A percentile compares a stretch with the other conserved stretches of the same genome.
Evolutionary conservation across 345 rosid genomes (phyloP).

Genomic region (Lepidium sativum): DNA sequence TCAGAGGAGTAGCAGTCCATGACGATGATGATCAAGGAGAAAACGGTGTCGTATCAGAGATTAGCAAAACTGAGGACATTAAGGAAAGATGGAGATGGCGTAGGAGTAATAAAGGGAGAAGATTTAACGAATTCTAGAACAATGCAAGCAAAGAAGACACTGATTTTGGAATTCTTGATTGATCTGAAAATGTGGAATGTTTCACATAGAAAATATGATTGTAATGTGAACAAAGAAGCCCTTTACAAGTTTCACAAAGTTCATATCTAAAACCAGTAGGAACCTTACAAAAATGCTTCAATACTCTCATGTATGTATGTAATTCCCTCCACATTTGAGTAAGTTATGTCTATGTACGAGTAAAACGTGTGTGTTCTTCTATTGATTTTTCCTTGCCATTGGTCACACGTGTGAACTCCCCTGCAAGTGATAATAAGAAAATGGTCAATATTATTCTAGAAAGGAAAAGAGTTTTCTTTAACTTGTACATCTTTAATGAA

Average conservation of each 20-base stretch:
- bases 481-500: constrained; percentile 4
- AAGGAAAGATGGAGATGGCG: constrained; percentile 20
- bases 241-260: constrained; percentile 6
- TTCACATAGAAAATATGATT: neutral
- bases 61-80: constrained; percentile 2
- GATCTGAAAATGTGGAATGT: neutral
- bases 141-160: neutral
- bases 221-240: neutral
- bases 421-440: constrained; percentile 1
- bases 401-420: constrained; percentile 4
- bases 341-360: neutral
- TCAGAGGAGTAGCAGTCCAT: constrained; percentile 15
- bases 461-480: neutral
- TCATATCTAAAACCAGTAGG: neutral
- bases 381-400: neutral
- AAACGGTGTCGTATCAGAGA: neutral
- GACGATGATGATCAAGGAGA: neutral
- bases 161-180: neutral
- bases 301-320: neutral
- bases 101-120: constrained; percentile 1
- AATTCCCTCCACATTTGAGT: neutral
- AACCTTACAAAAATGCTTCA: neutral
- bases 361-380: constrained; percentile 6
- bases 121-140: neutral
- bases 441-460: neutral